Evolutionary conservation across 106 monocot genomes (phyloP), one percentile per base, ranked within the genome.

Genomic region (Dendrobium huoshanense): DNA sequence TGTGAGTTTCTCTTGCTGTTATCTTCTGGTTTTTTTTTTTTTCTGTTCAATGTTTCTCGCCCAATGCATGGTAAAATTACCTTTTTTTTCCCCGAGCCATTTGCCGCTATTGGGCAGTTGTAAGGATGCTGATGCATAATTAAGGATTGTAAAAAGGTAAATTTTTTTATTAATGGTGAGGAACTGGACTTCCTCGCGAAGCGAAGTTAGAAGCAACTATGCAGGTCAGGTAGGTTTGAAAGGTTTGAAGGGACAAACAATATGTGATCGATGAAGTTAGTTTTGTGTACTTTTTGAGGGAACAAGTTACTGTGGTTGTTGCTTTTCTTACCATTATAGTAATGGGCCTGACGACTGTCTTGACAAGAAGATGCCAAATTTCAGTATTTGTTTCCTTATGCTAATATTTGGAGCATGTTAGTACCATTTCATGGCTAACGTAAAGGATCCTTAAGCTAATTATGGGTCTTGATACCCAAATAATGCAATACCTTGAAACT

Each of bases 1-100:
- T 83, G 93, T 93, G 87, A 19, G 87, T 72, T 59, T 75, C 64
- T 56, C 41, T 58, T 40, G 20, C n/a, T 64, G 17, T n/a, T 16
- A 7, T 47, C 2, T 61, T 20, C 41, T 61, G 18, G 17, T 19
- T 47, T 49, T 61, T 18, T 74, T 74, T 16, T 5, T 68, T 4
- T 68, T 4, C 6, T 48, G 0, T 48, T 48, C 48, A 9, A 48
- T 8, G 48, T 48, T 48, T 10, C 48, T 48, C 0, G 67, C 10
- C 19, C 67, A n/a, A 29, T 67, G 25, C 67, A 25, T 10, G 25
- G 25, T 7, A 68, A 68, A 68, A 31, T 9, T 2, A 68, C 31
- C 31, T 31, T 15, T 29, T 13, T 25, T 11, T 33, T 68, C 7
- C 13, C 27, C 68, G 68, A 68, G 18, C 20, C 61, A 37, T 37